These are phyloP conservation scores for Lepiota subincarnata DNA, from an alignment of 768 basidiomycete species.

Conservation along the genomic window DNA sequence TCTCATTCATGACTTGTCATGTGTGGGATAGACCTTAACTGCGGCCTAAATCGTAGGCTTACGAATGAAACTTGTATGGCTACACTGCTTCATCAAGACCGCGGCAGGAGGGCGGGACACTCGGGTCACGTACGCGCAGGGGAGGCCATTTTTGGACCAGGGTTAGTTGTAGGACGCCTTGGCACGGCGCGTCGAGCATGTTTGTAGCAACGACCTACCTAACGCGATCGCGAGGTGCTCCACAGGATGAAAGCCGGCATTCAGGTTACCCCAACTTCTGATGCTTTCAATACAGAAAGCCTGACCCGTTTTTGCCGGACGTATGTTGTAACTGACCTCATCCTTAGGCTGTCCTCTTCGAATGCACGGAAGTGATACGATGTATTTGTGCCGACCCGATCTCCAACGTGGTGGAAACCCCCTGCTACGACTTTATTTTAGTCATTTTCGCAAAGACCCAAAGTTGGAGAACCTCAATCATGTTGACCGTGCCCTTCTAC, in stretches of 20 bases:
- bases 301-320: slow-evolving; percentile 2
- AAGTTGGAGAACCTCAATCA: neutral
- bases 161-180: slow-evolving; percentile 7
- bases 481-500: neutral
- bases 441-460: slow-evolving; percentile 9
- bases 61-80: slow-evolving; percentile 11
- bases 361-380: slow-evolving; percentile 1
- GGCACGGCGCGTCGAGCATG: slow-evolving; percentile 6
- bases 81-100: neutral
- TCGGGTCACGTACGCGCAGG: neutral
- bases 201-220: neutral
- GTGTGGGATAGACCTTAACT: neutral
- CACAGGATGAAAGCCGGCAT: neutral
- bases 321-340: neutral
- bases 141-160: neutral
- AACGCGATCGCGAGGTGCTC: neutral
- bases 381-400: neutral
- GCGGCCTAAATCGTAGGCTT: slow-evolving; percentile 2
- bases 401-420: slow-evolving; percentile 6
- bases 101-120: slow-evolving; percentile 2
- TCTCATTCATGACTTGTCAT: neutral
- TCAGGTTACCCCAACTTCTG: slow-evolving; percentile 11
- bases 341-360: slow-evolving; percentile 1
- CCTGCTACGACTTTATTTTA: neutral
- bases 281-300: slow-evolving; percentile 9